Percentiles rank a stretch among this genome's conserved stretches.
Conservation (phyloP, 352 stramenopile species). For the Phytophthora cryptogea region DNA sequence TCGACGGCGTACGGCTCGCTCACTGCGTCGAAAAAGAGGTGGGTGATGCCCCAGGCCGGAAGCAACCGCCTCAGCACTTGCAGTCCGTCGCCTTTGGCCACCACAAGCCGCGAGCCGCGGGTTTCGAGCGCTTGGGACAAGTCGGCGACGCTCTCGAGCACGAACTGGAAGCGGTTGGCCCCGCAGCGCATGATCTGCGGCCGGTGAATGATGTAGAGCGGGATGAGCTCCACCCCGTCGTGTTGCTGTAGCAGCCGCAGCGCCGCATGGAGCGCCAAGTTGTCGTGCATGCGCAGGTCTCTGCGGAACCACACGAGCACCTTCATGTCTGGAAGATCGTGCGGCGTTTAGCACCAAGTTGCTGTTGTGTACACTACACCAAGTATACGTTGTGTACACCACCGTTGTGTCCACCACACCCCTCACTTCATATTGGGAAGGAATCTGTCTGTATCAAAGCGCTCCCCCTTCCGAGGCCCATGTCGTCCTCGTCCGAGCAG, state of each 20-base stretch:
- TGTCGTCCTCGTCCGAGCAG: conserved; percentile 35
- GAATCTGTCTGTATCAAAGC: conserved; percentile 5
- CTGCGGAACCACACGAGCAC: conserved; percentile 94
- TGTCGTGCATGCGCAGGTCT: conserved; percentile 95
- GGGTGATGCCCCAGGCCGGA: conserved; percentile 85
- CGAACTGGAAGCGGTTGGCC: conserved; percentile 89
- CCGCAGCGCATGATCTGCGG: conserved; percentile 85
- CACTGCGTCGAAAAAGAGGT: conserved; percentile 92
- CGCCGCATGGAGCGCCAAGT: conserved; percentile 90
- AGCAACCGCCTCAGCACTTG: conserved; percentile 83
- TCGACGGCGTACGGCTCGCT: conserved; percentile 90
- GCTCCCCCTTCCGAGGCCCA: conserved; percentile 2
- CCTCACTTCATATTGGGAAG: background rate
- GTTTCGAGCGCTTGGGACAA: conserved; percentile 68
- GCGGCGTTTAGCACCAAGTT: no score
- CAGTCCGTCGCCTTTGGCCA: conserved; percentile 76
- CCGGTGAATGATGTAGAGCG: conserved; percentile 89
- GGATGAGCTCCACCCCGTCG: conserved; percentile 59
- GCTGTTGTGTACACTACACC: background rate
- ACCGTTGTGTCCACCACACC: background rate
- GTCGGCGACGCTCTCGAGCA: conserved; percentile 92
- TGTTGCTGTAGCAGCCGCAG: conserved; percentile 38
- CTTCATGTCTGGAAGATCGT: conserved; percentile 12
- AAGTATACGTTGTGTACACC: no score
- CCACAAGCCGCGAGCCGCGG: conserved; percentile 64